A percentile compares a stretch with the other conserved stretches of the same genome.
Evolutionary conservation across 257 asterid species (phyloP).

Genomic region (Henckelia pumila): DNA sequence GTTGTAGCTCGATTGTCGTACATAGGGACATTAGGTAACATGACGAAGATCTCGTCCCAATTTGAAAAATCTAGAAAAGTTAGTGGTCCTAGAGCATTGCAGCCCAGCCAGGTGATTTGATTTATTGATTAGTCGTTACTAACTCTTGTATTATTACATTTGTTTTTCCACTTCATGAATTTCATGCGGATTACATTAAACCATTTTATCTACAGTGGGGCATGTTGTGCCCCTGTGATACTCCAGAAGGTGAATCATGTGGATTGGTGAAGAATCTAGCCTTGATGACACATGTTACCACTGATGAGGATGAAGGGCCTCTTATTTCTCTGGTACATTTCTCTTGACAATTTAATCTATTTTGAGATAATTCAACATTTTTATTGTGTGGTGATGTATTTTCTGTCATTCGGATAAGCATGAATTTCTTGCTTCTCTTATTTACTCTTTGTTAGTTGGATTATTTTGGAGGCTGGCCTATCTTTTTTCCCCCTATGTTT

Average conservation of each 20-base stretch:
- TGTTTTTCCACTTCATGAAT: conserved; percentile 15
- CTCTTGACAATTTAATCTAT: conserved; percentile 17
- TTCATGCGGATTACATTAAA: conserved; percentile 21
- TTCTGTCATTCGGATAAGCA: not conserved
- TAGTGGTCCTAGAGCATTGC: conserved; percentile 97
- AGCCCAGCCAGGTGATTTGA: conserved; percentile 84
- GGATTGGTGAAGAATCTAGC: conserved; percentile 98
- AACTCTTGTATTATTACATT: not conserved
- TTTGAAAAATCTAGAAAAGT: conserved; percentile 96
- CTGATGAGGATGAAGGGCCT: conserved; percentile 90
- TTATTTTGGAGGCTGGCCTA: not conserved
- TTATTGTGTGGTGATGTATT: conserved; percentile 11
- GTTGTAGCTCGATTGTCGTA: conserved; percentile 77
- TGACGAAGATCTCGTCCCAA: conserved; percentile 88
- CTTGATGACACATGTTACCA: conserved; percentile 95
- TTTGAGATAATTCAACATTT: not conserved
- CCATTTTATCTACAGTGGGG: conserved; percentile 73
- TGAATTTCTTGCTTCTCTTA: not conserved
- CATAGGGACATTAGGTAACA: conserved; percentile 76
- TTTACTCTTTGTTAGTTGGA: not conserved
- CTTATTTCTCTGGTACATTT: conserved; percentile 69
- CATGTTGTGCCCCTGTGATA: conserved; percentile 98
- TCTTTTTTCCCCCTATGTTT: conserved; percentile 9
- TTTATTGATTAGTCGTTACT: conserved; percentile 8
- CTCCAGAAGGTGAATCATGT: conserved; percentile 99